phyloP scores from a whole-genome alignment of 805 yeast species.

The Starmerella roubikii region DNA sequence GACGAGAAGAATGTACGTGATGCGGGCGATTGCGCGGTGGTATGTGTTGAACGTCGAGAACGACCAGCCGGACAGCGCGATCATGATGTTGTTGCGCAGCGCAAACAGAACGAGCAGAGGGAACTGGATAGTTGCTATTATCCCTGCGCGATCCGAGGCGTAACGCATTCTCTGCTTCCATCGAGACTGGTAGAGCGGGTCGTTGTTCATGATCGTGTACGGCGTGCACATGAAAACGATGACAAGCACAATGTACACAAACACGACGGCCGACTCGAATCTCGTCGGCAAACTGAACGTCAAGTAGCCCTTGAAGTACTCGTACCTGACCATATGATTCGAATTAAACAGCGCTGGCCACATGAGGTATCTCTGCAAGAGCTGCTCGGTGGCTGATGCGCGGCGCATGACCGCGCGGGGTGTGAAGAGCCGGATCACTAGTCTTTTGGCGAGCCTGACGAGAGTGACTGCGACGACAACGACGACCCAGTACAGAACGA shows the following conservation, averaged over 20 bases:
- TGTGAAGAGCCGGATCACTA: slow-evolving; percentile 16
- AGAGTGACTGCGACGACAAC: slow-evolving; percentile 13
- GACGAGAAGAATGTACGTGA: slow-evolving; percentile 30
- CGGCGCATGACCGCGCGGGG: slow-evolving; percentile 17
- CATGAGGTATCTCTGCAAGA: slow-evolving; percentile 22
- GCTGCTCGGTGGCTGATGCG: slow-evolving; percentile 13
- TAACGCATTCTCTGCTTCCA: slow-evolving; percentile 30
- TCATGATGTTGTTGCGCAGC: slow-evolving; percentile 48
- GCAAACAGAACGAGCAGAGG: slow-evolving; percentile 47
- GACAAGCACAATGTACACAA: slow-evolving; percentile 29
- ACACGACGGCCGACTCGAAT: slow-evolving; percentile 35
- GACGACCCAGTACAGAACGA: slow-evolving; percentile 24
- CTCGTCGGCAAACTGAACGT: slow-evolving; percentile 37
- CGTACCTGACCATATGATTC: slow-evolving; percentile 23
- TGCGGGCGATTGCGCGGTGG: slow-evolving; percentile 46
- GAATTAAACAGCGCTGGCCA: slow-evolving; percentile 29
- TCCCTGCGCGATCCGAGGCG: slow-evolving; percentile 43
- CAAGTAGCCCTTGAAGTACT: slow-evolving; percentile 17
- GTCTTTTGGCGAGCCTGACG: not conserved
- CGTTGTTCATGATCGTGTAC: slow-evolving; percentile 24
- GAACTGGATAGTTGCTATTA: slow-evolving; percentile 33
- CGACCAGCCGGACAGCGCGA: slow-evolving; percentile 46
- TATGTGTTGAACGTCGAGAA: slow-evolving; percentile 41
- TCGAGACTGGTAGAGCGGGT: slow-evolving; percentile 28
- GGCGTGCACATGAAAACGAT: slow-evolving; percentile 24